Percentiles rank a stretch among this genome's conserved stretches.
These are phyloP conservation scores for Hordeum marinum DNA, from an alignment of 176 grass and related monocot genomes.

Conservation along the genomic window DNA sequence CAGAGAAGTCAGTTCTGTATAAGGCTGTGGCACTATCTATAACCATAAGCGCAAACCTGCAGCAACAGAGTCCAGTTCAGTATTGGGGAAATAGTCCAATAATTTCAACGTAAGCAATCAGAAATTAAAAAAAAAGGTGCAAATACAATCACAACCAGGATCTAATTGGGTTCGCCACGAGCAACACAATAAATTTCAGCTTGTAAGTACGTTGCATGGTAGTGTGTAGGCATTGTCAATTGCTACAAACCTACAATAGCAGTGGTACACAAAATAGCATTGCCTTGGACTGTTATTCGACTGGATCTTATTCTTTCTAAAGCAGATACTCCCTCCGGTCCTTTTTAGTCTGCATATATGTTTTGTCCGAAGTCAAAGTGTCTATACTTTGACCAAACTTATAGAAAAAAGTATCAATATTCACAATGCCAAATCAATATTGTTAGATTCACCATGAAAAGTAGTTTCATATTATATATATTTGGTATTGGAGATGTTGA, in stretches of 20 bases:
- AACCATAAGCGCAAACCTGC: constrained; percentile 87
- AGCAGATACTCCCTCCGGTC: not conserved
- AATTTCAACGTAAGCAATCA: not conserved
- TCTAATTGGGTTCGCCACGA: not conserved
- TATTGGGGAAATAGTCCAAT: not conserved
- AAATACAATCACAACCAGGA: not conserved
- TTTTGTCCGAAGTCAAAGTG: no score
- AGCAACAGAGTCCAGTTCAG: constrained; percentile 14
- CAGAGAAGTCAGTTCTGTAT: constrained; percentile 95
- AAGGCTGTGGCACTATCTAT: constrained; percentile 91
- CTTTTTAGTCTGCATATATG: no score
- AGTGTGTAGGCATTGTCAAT: not conserved
- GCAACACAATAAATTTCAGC: not conserved
- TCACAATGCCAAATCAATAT: no score
- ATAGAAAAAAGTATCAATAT: no score
- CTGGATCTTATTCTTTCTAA: not conserved
- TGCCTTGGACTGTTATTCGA: not conserved
- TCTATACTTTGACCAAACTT: no score
- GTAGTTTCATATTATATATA: no score
- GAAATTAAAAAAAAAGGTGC: not conserved
- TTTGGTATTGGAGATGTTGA: no score
- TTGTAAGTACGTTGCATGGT: not conserved
- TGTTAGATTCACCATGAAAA: no score
- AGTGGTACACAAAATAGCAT: not conserved
- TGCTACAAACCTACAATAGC: not conserved